A percentile compares a stretch with the other conserved stretches of the same genome.
Evolutionary conservation across 176 grass and related monocot species (phyloP).

Genomic region (Hordeum vulgare): MorexV3_pseudomolecules_assembly NC_058524.1:598842108-598842607

Average conservation of each 20-base stretch:
- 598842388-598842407: not conserved
- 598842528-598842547: not conserved
- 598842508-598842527: conserved; percentile 6
- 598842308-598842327: not conserved
- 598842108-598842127: not conserved
- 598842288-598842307: conserved; percentile 1
- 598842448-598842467: conserved; percentile 4
- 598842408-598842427: not conserved
- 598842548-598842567: not conserved
- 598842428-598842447: not conserved
- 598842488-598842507: conserved; percentile 3
- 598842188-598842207: not conserved
- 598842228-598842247: not conserved
- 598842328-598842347: not conserved
- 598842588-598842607: conserved; percentile 4
- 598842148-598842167: not conserved
- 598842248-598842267: not conserved
- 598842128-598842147: not conserved
- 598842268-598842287: not conserved
- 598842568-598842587: not conserved
- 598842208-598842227: not conserved
- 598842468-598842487: not conserved
- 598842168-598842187: not conserved
- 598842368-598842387: conserved; percentile 2
- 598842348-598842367: not conserved